Conservation (phyloP, 345 rosid species). For the Syzygium oleosum region DNA sequence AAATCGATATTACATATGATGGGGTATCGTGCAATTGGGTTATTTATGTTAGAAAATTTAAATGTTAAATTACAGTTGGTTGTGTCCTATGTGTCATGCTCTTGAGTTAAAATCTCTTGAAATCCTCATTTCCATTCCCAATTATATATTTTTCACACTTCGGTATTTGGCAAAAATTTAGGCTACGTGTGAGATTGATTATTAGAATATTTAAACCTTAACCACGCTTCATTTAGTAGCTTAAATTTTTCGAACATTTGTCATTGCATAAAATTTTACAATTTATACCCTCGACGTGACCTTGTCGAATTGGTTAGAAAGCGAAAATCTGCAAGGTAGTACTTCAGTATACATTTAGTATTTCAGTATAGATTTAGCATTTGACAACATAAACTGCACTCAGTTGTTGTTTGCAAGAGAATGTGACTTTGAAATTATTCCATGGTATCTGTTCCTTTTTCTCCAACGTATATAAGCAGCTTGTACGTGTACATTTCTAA, state of each 20-base stretch:
- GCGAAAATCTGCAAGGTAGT: neutral
- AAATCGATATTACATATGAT: neutral
- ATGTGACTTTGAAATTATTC: neutral
- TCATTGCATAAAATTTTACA: too few species aligned
- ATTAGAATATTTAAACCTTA: too few species aligned
- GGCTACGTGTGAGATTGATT: neutral
- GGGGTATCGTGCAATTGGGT: neutral
- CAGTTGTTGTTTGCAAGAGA: neutral
- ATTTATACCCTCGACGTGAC: neutral
- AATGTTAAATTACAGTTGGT: neutral
- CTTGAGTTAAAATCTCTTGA: neutral
- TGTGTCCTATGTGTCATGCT: neutral
- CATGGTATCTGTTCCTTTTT: neutral
- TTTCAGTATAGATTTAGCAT: too few species aligned
- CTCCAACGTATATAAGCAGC: neutral
- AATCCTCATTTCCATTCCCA: too few species aligned
- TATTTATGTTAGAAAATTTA: neutral
- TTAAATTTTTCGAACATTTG: neutral
- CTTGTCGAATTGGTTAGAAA: neutral
- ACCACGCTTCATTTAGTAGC: neutral
- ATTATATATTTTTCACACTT: neutral
- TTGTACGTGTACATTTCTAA: neutral
- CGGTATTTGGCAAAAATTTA: neutral
- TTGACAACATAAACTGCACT: neutral
- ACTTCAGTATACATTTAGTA: neutral